Base-by-base conservation (phyloP, 2,329 filamentous ascomycete species). In the Colletotrichum zoysiae region DNA sequence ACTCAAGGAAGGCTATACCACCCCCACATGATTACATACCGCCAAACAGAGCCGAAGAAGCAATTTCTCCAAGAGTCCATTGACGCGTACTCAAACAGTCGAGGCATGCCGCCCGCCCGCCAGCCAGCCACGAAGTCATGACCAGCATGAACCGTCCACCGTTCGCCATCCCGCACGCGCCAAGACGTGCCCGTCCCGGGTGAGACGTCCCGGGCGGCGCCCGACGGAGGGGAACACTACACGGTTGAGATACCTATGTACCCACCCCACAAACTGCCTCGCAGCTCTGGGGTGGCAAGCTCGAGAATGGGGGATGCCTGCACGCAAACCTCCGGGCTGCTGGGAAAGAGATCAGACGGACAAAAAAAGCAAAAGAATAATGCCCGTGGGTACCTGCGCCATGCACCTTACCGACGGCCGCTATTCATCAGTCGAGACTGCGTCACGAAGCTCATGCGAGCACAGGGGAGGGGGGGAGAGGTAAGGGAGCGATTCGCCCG, bases 151-250 rank as follows among this genome's bases (percentile, higher is more conserved):
- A 42, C n/a, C 30, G 18, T 16, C 20, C 9, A 40, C 20, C 53
- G 20, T n/a, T 20, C 33, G 2, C 20, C 18, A 8, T 16, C 30
- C 18, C 5, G 33, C 33, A 3, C 55, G 12, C 55, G 33, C 55
- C 18, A 33, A 57, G 55, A 26, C 30, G n/a, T 33, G 55, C 35
- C 20, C 35, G 35, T 57, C 55, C 12, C 12, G 20, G 33, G 5
- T 40, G 55, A 57, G 55, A 40, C 55, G 55, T 57, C 53, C 42
- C 33, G 46, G 30, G 35, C n/a, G 63, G 8, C n/a, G n/a, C 42
- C 42, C 53, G 8, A 26, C 40, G n/a, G 30, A 5, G 14, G 30
- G 30, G 30, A 66, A 68, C 46, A 60, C 16, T 20, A 44, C 42
- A 44, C 18, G 20, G 40, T 42, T 30, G 3, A 42, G 16, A 18